Conservation (phyloP, 176 grass and related monocot species). For the Bonia amplexicaulis region DNA sequence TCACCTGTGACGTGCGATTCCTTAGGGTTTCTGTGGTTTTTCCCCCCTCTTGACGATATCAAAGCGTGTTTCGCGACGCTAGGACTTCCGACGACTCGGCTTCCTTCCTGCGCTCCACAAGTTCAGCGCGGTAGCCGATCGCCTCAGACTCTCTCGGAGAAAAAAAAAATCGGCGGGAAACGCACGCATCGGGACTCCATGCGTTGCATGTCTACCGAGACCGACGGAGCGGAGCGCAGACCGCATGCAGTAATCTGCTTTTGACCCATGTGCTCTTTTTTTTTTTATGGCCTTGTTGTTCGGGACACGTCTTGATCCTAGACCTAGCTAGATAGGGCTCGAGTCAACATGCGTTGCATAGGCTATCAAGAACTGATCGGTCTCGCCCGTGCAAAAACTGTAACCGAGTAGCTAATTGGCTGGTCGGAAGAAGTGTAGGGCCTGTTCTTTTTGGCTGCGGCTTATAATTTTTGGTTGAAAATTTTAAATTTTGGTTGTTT, state of each 20-base stretch:
- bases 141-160: no score
- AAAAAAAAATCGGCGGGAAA: no score
- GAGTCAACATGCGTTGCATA: background rate
- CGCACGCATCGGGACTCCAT: background rate
- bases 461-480: no score
- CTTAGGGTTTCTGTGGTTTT: background rate
- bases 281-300: no score
- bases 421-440: no score
- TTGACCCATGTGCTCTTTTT: background rate
- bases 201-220: background rate
- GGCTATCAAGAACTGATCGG: background rate
- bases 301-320: background rate
- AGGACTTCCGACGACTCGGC: background rate
- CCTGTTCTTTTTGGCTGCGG: no score
- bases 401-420: no score
- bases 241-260: background rate
- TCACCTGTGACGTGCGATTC: background rate
- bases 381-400: background rate
- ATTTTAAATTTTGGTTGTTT: no score
- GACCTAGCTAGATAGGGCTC: background rate
- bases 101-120: accelerated
- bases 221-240: no score
- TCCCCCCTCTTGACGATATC: background rate
- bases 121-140: background rate
- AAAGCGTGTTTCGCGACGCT: background rate